phyloP scores from a whole-genome alignment of 2,329 filamentous ascomycete species.

The Remersonia thermophila region DNA sequence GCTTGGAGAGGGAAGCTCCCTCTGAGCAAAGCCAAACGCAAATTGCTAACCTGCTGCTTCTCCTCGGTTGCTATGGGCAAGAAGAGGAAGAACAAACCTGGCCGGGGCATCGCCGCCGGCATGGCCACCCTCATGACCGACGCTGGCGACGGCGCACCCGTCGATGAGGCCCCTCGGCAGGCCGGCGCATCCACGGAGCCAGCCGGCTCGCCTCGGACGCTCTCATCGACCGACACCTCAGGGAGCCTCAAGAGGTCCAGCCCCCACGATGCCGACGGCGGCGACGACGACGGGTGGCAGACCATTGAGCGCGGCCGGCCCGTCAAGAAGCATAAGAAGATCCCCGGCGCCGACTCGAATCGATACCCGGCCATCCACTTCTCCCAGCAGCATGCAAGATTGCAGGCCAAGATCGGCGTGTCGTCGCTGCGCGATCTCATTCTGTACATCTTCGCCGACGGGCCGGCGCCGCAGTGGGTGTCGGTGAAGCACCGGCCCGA shows the following conservation, averaged over 20 bases:
- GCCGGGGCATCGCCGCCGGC: slow-evolving; percentile 7
- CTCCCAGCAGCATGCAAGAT: slow-evolving; percentile 38
- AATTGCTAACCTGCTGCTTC: too few relatives aligned
- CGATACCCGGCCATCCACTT: slow-evolving; percentile 50
- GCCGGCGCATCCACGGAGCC: neutral
- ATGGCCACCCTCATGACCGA: slow-evolving; percentile 5
- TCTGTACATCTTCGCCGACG: slow-evolving; percentile 56
- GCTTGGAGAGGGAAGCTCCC: too few relatives aligned
- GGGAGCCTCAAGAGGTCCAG: slow-evolving; percentile 37
- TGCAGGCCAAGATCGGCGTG: slow-evolving; percentile 50
- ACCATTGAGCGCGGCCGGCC: slow-evolving; percentile 35
- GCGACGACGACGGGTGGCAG: slow-evolving; percentile 38
- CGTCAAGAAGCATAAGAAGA: slow-evolving; percentile 49
- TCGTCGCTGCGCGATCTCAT: slow-evolving; percentile 51
- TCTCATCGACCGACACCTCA: slow-evolving; percentile 19
- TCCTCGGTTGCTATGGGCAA: slow-evolving; percentile 19
- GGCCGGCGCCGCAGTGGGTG: slow-evolving; percentile 52
- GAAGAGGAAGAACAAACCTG: slow-evolving; percentile 16
- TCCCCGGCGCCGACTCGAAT: slow-evolving; percentile 40
- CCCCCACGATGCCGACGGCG: slow-evolving; percentile 31
- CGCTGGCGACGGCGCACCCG: neutral
- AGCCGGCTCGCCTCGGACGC: slow-evolving; percentile 7
- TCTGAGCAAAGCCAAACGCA: too few relatives aligned
- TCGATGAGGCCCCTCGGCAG: too few relatives aligned
- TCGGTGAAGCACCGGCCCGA: slow-evolving; percentile 48